A percentile compares a stretch with the other conserved stretches of the same genome.
Evolutionary conservation across 306 rosid species (phyloP).

Genomic region (Sesbania bispinosa): DNA sequence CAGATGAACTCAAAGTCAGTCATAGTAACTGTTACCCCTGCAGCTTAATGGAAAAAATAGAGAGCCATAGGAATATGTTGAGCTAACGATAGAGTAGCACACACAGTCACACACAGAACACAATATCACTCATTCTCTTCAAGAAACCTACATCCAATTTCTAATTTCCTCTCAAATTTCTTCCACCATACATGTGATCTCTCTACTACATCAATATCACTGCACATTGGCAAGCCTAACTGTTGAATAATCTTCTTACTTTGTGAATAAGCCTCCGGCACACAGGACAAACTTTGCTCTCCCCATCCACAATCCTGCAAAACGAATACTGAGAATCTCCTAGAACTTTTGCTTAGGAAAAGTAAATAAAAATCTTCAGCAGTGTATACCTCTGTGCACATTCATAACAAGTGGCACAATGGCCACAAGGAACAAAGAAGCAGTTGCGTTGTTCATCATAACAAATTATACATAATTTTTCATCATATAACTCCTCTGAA

Average conservation of each 20-base stretch:
- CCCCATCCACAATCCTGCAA: constrained; percentile 66
- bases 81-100: background rate
- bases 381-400: constrained; percentile 62
- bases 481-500: constrained; percentile 69
- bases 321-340: background rate
- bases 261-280: constrained; percentile 64
- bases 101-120: background rate
- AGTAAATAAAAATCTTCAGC: background rate
- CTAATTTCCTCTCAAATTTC: constrained; percentile 13
- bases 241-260: constrained; percentile 47
- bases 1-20: background rate
- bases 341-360: background rate
- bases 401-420: constrained; percentile 69
- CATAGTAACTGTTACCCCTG: background rate
- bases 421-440: constrained; percentile 81
- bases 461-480: constrained; percentile 60
- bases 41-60: constrained; percentile 10
- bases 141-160: background rate
- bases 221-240: constrained; percentile 8
- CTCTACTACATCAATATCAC: background rate
- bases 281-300: constrained; percentile 64
- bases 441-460: constrained; percentile 69
- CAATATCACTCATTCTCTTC: background rate
- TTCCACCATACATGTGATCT: background rate
- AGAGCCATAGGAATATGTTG: background rate